A percentile compares a stretch with the other conserved stretches of the same genome.
Evolutionary conservation across 345 rosid species (phyloP).

Genomic region (Bruguiera gymnorhiza): DNA sequence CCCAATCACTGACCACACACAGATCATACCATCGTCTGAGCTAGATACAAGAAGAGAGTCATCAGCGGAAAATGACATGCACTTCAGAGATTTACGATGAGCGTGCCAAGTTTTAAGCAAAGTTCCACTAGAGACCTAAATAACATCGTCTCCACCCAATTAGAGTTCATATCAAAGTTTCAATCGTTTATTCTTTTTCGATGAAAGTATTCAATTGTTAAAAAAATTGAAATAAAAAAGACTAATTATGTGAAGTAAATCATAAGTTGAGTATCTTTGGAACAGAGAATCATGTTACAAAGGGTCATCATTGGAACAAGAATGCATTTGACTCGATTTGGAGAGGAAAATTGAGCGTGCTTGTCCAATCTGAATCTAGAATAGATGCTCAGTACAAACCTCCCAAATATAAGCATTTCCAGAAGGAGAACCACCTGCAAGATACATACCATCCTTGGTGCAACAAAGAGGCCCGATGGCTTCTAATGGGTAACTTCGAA

Average conservation of each 20-base stretch:
- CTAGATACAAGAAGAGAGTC: slow-evolving; percentile 49
- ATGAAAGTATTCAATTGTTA: too few species aligned
- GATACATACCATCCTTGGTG: slow-evolving; percentile 43
- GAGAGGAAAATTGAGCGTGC: too few species aligned
- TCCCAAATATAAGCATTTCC: slow-evolving; percentile 58
- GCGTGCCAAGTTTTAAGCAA: slow-evolving; percentile 47
- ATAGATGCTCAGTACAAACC: slow-evolving; percentile 24
- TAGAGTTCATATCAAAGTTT: not conserved
- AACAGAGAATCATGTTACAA: not conserved
- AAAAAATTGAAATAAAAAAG: too few species aligned
- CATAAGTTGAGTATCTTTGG: not conserved
- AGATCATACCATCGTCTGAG: slow-evolving; percentile 45
- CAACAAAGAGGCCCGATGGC: slow-evolving; percentile 45
- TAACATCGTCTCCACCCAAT: slow-evolving; percentile 1
- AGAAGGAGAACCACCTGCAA: slow-evolving; percentile 48
- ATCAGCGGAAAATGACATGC: slow-evolving; percentile 42
- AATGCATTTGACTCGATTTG: not conserved
- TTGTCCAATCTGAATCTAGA: not conserved
- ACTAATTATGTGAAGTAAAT: too few species aligned
- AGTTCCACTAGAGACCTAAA: slow-evolving; percentile 46
- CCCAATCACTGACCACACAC: slow-evolving; percentile 48
- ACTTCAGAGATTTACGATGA: slow-evolving; percentile 40
- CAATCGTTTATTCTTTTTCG: not conserved
- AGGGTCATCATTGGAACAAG: not conserved
- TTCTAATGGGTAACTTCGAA: slow-evolving; percentile 49